Conservation (phyloP, 2,329 filamentous ascomycete species). For the Stachybotrys chlorohalonatus region DNA sequence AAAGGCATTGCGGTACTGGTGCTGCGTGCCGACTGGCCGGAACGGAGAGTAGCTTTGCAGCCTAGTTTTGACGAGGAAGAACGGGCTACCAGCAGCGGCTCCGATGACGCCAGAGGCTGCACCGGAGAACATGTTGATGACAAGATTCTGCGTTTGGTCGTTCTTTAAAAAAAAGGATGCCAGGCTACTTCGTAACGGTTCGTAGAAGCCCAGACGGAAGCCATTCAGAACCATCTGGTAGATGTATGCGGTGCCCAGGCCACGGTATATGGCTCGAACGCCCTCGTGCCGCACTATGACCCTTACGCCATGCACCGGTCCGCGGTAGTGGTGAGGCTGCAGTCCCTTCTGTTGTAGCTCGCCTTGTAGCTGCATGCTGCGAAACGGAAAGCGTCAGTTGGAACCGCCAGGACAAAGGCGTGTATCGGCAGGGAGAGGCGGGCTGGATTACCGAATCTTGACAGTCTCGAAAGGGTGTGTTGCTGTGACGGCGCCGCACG, state of each 20-base stretch:
- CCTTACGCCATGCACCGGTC: conserved; percentile 81
- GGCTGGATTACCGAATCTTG: conserved; percentile 74
- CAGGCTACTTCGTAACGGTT: conserved; percentile 72
- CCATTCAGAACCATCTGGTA: conserved; percentile 97
- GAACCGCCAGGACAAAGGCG: background rate
- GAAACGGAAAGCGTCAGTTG: conserved; percentile 2
- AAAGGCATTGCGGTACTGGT: conserved; percentile 76
- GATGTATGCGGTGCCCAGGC: conserved; percentile 84
- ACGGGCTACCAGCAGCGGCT: conserved; percentile 86
- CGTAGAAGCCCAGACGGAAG: conserved; percentile 94
- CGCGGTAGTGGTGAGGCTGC: conserved; percentile 80
- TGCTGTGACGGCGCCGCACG: conserved; percentile 93
- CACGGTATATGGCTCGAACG: conserved; percentile 73
- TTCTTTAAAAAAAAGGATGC: conserved; percentile 65
- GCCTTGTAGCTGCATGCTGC: conserved; percentile 87
- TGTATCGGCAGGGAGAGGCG: background rate
- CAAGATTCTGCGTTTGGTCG: conserved; percentile 68
- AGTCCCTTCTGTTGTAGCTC: conserved; percentile 83
- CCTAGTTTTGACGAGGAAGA: conserved; percentile 96
- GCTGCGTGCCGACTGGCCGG: conserved; percentile 92
- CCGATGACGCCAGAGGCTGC: conserved; percentile 84
- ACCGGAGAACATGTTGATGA: conserved; percentile 88
- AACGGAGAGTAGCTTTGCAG: conserved; percentile 91
- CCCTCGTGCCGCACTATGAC: conserved; percentile 92
- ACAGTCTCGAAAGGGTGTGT: conserved; percentile 98